Conservation (phyloP, 2,329 filamentous ascomycete genomes). For the Aspergillus sp. region DNA sequence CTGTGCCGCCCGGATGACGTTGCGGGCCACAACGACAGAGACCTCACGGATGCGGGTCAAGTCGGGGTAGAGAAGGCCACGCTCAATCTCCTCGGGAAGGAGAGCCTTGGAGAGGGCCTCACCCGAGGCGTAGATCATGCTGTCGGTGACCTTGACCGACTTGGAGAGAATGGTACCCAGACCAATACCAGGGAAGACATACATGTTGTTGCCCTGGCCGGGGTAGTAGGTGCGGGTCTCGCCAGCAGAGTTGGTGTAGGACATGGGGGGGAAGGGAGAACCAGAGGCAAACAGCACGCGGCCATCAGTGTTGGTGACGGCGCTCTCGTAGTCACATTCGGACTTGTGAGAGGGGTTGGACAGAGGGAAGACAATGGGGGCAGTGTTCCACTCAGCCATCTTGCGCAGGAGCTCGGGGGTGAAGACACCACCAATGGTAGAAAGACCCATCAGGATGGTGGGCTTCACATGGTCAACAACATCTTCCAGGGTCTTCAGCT, state of each 20-base stretch:
- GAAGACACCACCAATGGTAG: slow-evolving; percentile 92
- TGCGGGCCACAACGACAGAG: slow-evolving; percentile 79
- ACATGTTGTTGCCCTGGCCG: slow-evolving; percentile 79
- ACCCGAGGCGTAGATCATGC: slow-evolving; percentile 96
- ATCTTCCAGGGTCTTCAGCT: slow-evolving; percentile 77
- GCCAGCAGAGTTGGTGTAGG: slow-evolving; percentile 61
- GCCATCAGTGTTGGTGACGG: slow-evolving; percentile 86
- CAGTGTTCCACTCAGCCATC: slow-evolving; percentile 65
- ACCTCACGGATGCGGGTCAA: slow-evolving; percentile 91
- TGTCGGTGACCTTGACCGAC: slow-evolving; percentile 80
- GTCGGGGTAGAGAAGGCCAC: slow-evolving; percentile 85
- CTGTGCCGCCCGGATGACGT: slow-evolving; percentile 91
- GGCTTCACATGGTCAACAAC: slow-evolving; percentile 95
- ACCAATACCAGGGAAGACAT: slow-evolving; percentile 95
- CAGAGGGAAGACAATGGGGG: slow-evolving; percentile 91
- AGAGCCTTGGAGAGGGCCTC: slow-evolving; percentile 76
- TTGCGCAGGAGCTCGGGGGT: slow-evolving; percentile 78
- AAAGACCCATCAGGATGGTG: slow-evolving; percentile 90
- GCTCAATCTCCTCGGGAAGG: slow-evolving; percentile 75
- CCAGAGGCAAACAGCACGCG: slow-evolving; percentile 92
- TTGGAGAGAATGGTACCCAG: slow-evolving; percentile 91
- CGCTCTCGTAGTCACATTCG: slow-evolving; percentile 95
- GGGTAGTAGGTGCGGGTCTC: slow-evolving; percentile 69
- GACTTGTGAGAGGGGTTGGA: slow-evolving; percentile 96
- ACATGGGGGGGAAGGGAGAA: slow-evolving; percentile 80